Evolutionary conservation across 208 protist genomes (phyloP), one percentile per base, ranked within the genome.

Genomic region (Herpetomonas samuelpessoai): DNA sequence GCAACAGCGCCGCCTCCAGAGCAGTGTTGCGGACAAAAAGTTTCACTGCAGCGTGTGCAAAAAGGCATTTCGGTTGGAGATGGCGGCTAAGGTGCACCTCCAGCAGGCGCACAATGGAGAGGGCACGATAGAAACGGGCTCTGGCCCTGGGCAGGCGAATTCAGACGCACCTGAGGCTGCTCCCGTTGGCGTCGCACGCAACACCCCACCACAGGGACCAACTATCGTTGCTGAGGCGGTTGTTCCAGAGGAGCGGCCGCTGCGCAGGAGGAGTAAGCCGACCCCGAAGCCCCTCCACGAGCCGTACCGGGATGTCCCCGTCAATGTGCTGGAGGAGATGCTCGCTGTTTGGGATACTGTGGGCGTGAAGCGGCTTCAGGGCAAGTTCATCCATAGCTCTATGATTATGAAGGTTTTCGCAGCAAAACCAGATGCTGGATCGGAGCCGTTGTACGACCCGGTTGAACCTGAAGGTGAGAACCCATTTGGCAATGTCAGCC

Each of bases 391-490:
- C 51, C 90, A 93, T 71, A 96, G 90, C 58, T 91, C 77, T 12
- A 93, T 93, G 90, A 71, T 96, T 29, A 81, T 93, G 75, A 88
- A 84, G 25, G 86, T 96, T 19, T 91, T 88, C 62, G 90, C 90
- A 2, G 86, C 80, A 9, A 73, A 56, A 21, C 74, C 78, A 14
- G 70, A 74, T 7, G 76, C 69, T 27, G 53, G 70, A 30, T 63
- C 58, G 10, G 74, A 80, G 57, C 65, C 68, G 2, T 63, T 81
- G 47, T 89, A 89, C 54, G 76, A 76, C 18, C 45, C 57, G 25
- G 35, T 86, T 19, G 67, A 45, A 46, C 70, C 74, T 4, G 57
- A 86, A 31, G 81, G 76, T 3, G 67, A 78, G 30, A 88, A 85
- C 52, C 81, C 77, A 7, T 92, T 89, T 57, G 35, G 6, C 35